phyloP scores from a whole-genome alignment of 345 rosid genomes.

The Noccaea caerulescens region DNA sequence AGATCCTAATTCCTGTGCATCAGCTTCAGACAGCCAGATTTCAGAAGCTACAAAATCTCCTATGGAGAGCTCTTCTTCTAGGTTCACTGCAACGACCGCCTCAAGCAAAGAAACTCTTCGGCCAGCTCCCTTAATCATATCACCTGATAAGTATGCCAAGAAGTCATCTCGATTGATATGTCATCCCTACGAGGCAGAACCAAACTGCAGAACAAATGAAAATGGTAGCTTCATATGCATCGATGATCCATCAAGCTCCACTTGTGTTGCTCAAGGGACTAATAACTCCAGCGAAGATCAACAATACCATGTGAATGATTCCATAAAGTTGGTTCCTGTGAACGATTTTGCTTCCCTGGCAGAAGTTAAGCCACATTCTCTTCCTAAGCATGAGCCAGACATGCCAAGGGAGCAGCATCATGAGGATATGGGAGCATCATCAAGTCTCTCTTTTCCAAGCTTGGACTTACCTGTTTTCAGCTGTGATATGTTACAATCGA shows the following conservation, averaged over 20 bases:
- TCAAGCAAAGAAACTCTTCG: conserved; percentile 56
- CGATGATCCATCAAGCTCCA: conserved; percentile 55
- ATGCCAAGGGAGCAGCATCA: conserved; percentile 47
- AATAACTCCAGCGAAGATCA: conserved; percentile 47
- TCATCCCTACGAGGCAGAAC: conserved; percentile 56
- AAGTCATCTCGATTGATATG: conserved; percentile 52
- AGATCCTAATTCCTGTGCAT: conserved; percentile 46
- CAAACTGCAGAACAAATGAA: conserved; percentile 47
- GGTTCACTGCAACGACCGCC: conserved; percentile 48
- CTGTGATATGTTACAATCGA: conserved; percentile 82
- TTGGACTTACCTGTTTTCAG: conserved; percentile 88
- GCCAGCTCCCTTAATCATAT: conserved; percentile 49
- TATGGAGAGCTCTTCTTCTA: conserved; percentile 54
- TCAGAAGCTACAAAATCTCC: conserved; percentile 51
- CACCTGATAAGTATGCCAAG: conserved; percentile 50
- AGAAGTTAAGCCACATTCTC: conserved; percentile 47
- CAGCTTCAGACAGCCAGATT: conserved; percentile 54
- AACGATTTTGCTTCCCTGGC: conserved; percentile 58
- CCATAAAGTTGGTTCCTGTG: conserved; percentile 67
- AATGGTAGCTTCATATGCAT: conserved; percentile 60
- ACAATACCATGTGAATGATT: conserved; percentile 57
- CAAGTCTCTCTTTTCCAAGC: conserved; percentile 89
- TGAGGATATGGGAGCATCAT: conserved; percentile 64
- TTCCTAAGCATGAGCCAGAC: conserved; percentile 46
- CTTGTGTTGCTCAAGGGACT: conserved; percentile 48